Base-by-base conservation (phyloP, 495 filamentous ascomycete species). In the Polyplosphaeria fusca region DNA sequence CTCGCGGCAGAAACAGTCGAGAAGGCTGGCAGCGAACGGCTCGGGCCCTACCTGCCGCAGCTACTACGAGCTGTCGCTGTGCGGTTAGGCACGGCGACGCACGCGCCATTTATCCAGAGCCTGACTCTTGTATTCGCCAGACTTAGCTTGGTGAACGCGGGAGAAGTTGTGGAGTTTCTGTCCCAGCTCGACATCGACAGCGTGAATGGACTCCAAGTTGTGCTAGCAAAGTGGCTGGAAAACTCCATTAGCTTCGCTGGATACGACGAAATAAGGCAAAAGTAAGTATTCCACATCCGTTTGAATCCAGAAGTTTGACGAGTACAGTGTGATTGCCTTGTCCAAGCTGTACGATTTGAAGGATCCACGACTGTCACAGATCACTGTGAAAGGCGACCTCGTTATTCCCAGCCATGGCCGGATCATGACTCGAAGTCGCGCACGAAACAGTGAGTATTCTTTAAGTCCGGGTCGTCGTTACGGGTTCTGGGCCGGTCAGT, bases 211-310 rank as follows among this genome's bases (percentile, higher is more conserved):
- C 76, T 98, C 5, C 81, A 89, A 47, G 84, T 96, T 1, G 93
- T 98, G 13, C 71, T 98, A 58, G 77, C 82, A 72, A 96, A 96
- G 71, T 98, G 93, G 93, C 78, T 97, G 0, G 92, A 96, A 71
- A 93, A 96, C 70, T 96, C 91, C 2, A 81, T 93, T 72, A 95
- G 86, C 68, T 97, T 98, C 71, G 88, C 89, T 5, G 93, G 93
- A 18, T 98, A 96, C 64, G 91, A 96, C 63, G 91, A 95, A 69
- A 97, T 96, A 64, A 78, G 91, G 63, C 90, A 96, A 68, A 98
- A 97, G 86, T 89, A 72, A 69, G 81, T 72, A 13, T 43, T 45
- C 20, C 12, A 27, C 32, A 7, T 32, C 30, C 30, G 30, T 35
- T 14, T 7, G 7, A 7, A 7, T 35, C 30, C 30, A 35, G 7